A percentile compares a stretch with the other conserved stretches of the same genome.
Conservation (phyloP, 768 basidiomycete species). For the Leucocoprinus sp. region DNA sequence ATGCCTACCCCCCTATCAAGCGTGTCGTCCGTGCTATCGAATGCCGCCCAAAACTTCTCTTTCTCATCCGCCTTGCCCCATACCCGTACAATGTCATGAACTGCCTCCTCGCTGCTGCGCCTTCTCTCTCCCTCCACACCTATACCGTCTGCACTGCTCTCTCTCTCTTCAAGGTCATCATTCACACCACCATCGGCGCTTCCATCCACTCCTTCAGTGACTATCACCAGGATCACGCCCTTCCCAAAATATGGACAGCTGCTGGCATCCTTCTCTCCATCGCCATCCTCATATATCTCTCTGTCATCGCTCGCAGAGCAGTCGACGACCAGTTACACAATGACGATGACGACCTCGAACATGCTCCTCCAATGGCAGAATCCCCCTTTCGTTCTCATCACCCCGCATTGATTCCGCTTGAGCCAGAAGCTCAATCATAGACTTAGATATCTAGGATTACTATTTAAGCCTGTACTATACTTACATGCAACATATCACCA, state of each 20-base stretch:
- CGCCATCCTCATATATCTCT: conserved; percentile 71
- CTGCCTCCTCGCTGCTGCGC: conserved; percentile 83
- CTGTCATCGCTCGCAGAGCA: conserved; percentile 65
- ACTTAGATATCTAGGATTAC: conserved; percentile 5
- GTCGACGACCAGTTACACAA: conserved; percentile 40
- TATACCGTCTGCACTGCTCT: conserved; percentile 77
- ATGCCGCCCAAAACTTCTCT: conserved; percentile 77
- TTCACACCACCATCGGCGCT: conserved; percentile 84
- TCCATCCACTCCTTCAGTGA: conserved; percentile 80
- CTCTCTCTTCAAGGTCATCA: conserved; percentile 81
- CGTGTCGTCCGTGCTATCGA: conserved; percentile 85
- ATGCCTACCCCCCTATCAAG: conserved; percentile 60
- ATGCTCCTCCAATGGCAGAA: conserved; percentile 39
- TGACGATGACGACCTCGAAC: conserved; percentile 26
- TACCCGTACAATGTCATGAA: conserved; percentile 96
- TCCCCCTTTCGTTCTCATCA: conserved; percentile 30
- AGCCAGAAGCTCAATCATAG: conserved; percentile 8
- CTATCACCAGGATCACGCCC: conserved; percentile 42
- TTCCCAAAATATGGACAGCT: conserved; percentile 51
- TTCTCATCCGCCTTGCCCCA: conserved; percentile 87
- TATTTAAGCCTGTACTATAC: conserved; percentile 10
- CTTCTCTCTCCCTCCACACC: conserved; percentile 68
- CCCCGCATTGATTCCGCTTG: conserved; percentile 18
- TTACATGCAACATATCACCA: too few species aligned
- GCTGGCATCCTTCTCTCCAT: conserved; percentile 64